Evolutionary conservation across 164 flowering plant genomes (phyloP).

Genomic region (Macadamia integrifolia): DNA sequence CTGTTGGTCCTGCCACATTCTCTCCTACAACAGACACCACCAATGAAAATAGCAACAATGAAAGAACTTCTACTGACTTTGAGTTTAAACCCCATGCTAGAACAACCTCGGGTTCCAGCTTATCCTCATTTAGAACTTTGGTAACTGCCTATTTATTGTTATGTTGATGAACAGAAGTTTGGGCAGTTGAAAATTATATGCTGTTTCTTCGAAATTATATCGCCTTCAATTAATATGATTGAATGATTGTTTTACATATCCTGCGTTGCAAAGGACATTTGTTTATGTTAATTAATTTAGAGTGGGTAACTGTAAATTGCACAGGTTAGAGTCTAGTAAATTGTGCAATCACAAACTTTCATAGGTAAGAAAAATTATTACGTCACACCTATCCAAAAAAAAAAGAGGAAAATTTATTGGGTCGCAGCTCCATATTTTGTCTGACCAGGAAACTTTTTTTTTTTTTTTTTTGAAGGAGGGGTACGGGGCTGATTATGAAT

Average conservation of each 20-base stretch:
- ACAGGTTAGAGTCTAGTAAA: background rate
- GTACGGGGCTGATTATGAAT: too few relatives aligned
- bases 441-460: too few relatives aligned
- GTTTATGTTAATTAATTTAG: background rate
- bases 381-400: too few relatives aligned
- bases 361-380: too few relatives aligned
- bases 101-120: slow-evolving; percentile 22
- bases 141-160: slow-evolving; percentile 31
- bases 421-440: too few relatives aligned
- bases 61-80: slow-evolving; percentile 42
- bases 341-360: background rate
- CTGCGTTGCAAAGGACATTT: background rate
- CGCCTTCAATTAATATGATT: too few relatives aligned
- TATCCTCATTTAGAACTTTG: slow-evolving; percentile 30
- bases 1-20: slow-evolving; percentile 19
- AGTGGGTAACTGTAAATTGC: background rate
- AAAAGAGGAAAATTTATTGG: too few relatives aligned
- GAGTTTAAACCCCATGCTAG: slow-evolving; percentile 56
- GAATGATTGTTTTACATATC: background rate
- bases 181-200: background rate
- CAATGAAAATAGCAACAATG: slow-evolving; percentile 23
- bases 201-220: too few relatives aligned
- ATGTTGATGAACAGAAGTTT: background rate
- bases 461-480: too few relatives aligned
- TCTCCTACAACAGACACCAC: slow-evolving; percentile 27